Evolutionary conservation across 2,329 filamentous ascomycete genomes (phyloP).

Genomic region (Epichloe sibirici): DNA sequence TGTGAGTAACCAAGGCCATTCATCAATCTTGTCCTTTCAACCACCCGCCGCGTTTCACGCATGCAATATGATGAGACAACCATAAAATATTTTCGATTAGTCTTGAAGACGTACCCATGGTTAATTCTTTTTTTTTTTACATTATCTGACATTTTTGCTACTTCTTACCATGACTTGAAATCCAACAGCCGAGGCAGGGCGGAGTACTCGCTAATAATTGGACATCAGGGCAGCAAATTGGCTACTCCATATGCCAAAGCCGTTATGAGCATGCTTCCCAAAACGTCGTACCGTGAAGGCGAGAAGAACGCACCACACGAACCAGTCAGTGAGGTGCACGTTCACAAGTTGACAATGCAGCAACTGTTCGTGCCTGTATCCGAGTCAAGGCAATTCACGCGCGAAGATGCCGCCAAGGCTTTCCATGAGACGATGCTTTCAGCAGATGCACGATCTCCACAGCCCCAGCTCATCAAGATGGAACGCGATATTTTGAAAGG

Average conservation of each 20-base stretch:
- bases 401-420: constrained; percentile 52
- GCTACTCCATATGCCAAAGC: constrained; percentile 67
- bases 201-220: not conserved
- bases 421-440: constrained; percentile 49
- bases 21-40: constrained; percentile 8
- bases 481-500: constrained; percentile 34
- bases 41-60: not conserved
- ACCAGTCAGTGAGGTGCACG: constrained; percentile 51
- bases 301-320: constrained; percentile 40
- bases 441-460: constrained; percentile 48
- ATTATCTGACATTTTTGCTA: constrained; percentile 22
- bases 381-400: constrained; percentile 51
- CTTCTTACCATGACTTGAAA: constrained; percentile 6
- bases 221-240: constrained; percentile 58
- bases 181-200: not conserved
- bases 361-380: constrained; percentile 54
- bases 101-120: constrained; percentile 96
- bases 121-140: constrained; percentile 36
- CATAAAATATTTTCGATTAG: constrained; percentile 80
- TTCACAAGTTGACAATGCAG: constrained; percentile 48
- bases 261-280: constrained; percentile 68
- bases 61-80: constrained; percentile 43
- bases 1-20: constrained; percentile 41
- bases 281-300: constrained; percentile 43
- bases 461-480: constrained; percentile 47